Base-by-base conservation (phyloP, 192 early-diverging fungal species). In the Backusella liffmaniae region DNA sequence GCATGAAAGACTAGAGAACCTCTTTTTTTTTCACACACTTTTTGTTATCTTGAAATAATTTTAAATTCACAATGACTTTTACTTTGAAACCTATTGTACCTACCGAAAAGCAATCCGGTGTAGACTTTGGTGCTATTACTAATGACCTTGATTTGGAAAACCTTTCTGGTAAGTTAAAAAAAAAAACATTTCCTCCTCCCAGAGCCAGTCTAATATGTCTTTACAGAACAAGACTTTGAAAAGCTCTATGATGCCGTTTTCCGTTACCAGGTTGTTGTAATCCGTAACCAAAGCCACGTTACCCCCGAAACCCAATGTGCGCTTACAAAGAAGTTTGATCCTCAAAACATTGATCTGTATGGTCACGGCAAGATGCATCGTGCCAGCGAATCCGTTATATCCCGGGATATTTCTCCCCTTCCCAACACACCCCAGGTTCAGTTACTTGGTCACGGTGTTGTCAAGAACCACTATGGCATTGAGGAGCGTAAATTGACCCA, bases 311-410 rank as follows among this genome's bases (percentile, higher is more conserved):
- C 76, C 9, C 80, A 81, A 56, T 81, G 74, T 51, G 39, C 29
- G 7, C 32, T 81, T 26, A 77, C 76, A 59, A 77, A 81, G 36
- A 39, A 56, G 12, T 81, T 81, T 29, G 80, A 81, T 21, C 80
- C 80, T 12, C 46, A 76, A 32, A 46, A 73, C 30, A 76, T 77
- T 4, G 76, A 81, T 4, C 74, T 73, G 4, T 81, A 81, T 59
- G 80, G 80, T n/a, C 80, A 81, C 42, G 80, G 76, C 29, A 69
- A 67, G 21, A 73, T 73, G 53, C 76, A 81, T 35, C 76, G 73
- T 39, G 73, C 80, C 7, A 67, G 65, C 18, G 44, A 77, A 35
- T 77, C 76, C 5, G 76, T 81, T 8, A 77, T 81, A 41, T 76
- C 80, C 32, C 51, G 80, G 35, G 80, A 81, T 21, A 65, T 81